Percentiles rank a stretch among this genome's conserved stretches.
phyloP scores from a whole-genome alignment of 345 rosid genomes.

The Geranium brycei region DNA sequence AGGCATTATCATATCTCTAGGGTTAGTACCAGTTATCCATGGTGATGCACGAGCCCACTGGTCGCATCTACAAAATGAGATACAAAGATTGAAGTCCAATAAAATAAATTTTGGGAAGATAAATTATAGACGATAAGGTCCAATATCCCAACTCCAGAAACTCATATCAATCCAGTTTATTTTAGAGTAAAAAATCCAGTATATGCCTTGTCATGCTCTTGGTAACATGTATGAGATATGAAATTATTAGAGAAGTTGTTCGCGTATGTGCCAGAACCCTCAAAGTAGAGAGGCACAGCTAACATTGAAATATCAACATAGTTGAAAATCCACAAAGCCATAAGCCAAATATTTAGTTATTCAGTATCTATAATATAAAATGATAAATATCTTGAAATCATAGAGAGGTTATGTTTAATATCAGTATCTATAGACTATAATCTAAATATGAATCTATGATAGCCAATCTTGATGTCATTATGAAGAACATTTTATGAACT shows the following conservation, averaged over 20 bases:
- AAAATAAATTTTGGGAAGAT: neutral
- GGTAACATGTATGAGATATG: neutral
- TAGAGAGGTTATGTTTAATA: neutral
- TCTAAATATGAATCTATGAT: neutral
- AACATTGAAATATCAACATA: too few relatives aligned
- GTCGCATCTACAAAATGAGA: slow-evolving; percentile 31
- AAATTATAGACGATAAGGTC: neutral
- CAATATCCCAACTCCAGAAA: neutral
- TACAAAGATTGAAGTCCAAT: slow-evolving; percentile 5
- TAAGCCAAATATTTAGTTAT: neutral
- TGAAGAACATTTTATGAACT: neutral
- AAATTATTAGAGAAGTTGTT: too few relatives aligned
- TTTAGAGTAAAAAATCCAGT: neutral
- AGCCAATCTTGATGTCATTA: neutral
- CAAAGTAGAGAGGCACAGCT: too few relatives aligned
- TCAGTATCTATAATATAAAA: neutral
- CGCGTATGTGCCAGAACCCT: too few relatives aligned
- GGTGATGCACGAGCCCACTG: slow-evolving; percentile 86
- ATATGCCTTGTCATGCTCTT: neutral
- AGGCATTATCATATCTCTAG: slow-evolving; percentile 79
- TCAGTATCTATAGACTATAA: neutral
- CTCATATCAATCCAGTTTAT: neutral
- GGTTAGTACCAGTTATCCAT: slow-evolving; percentile 64
- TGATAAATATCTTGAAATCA: neutral
- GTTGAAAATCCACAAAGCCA: neutral